These are phyloP conservation scores for Russula emetica DNA, from an alignment of 768 basidiomycete genomes.

Conservation along the genomic window DNA sequence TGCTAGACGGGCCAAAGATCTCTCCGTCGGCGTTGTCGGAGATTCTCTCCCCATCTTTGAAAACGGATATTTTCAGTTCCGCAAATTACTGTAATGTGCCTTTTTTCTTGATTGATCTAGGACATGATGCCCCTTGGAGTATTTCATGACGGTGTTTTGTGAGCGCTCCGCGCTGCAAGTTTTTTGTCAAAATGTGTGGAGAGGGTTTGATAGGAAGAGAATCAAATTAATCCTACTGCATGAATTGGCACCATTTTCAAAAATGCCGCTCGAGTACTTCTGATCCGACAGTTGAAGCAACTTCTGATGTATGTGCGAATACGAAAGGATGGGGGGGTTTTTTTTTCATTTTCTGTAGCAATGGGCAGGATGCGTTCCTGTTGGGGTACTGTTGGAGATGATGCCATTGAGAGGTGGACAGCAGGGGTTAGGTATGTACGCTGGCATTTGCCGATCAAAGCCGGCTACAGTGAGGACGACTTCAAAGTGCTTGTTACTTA, in stretches of 20 bases:
- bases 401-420: neutral
- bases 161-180: conserved; percentile 26
- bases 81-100: conserved; percentile 4
- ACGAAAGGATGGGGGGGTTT: no score
- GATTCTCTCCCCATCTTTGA: conserved; percentile 15
- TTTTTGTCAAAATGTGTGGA: conserved; percentile 16
- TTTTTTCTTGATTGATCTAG: conserved; percentile 26
- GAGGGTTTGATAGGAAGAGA: conserved; percentile 12
- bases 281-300: conserved; percentile 10
- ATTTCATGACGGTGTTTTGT: conserved; percentile 9
- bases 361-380: conserved; percentile 3
- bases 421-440: neutral
- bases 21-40: conserved; percentile 25
- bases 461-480: no score
- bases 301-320: conserved; percentile 28
- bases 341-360: conserved; percentile 19
- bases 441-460: neutral
- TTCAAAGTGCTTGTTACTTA: no score
- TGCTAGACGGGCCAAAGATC: conserved; percentile 7
- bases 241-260: conserved; percentile 27
- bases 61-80: neutral
- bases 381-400: neutral
- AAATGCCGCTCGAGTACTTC: conserved; percentile 20
- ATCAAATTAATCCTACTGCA: conserved; percentile 28
- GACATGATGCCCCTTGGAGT: conserved; percentile 26